These are phyloP conservation scores for Gastrodia elata DNA, from an alignment of 106 monocot genomes.

Conservation along the genomic window DNA sequence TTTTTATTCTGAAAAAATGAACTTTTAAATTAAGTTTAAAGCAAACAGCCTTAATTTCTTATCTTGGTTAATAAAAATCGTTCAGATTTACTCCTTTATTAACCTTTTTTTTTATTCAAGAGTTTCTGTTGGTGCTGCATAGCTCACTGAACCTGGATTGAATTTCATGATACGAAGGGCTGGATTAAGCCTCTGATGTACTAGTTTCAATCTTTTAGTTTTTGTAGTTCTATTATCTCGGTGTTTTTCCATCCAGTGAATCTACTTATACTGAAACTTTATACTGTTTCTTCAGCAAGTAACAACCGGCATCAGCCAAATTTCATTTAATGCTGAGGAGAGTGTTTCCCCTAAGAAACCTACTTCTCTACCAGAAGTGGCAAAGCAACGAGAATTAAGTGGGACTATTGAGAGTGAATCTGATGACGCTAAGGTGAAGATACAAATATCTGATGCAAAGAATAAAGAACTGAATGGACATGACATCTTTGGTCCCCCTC, in stretches of 20 bases:
- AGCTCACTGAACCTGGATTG: not conserved
- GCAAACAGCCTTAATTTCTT: not conserved
- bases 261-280: not conserved
- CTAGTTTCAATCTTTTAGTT: not conserved
- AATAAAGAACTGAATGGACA: slow-evolving; percentile 62
- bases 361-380: slow-evolving; percentile 45
- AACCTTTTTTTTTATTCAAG: no score
- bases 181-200: not conserved
- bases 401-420: slow-evolving; percentile 49
- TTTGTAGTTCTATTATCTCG: not conserved
- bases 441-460: slow-evolving; percentile 49
- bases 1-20: not conserved
- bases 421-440: slow-evolving; percentile 46
- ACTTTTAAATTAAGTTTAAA: not conserved
- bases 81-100: not conserved
- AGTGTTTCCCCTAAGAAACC: slow-evolving; percentile 67
- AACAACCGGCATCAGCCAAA: slow-evolving; percentile 47
- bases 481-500: slow-evolving; percentile 74
- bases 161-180: not conserved
- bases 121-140: no score
- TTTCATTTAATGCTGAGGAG: slow-evolving; percentile 67
- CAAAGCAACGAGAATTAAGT: slow-evolving; percentile 78
- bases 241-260: not conserved
- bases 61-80: not conserved
- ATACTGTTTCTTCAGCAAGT: slow-evolving; percentile 32